Base-by-base conservation (phyloP, 192 early-diverging fungal species). In the Coemansia sp. region DNA sequence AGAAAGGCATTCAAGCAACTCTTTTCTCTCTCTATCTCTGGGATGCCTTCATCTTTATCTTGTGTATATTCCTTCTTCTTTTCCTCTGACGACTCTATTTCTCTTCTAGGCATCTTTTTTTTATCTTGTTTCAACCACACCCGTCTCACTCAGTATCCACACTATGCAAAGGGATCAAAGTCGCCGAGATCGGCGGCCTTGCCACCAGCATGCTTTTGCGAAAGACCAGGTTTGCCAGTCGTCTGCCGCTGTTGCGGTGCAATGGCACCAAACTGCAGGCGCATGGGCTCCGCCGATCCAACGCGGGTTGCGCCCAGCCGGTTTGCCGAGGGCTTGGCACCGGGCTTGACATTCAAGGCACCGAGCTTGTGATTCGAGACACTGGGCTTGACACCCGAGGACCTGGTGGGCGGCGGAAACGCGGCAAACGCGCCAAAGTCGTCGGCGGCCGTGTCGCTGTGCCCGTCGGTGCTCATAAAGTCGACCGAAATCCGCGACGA, bases 161-260 rank as follows among this genome's bases (percentile, higher is more conserved):
- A n/a, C n/a, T 64, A 70, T 14, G 71, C 71, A 46, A 64, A 75
- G 0, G 71, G 71, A 53, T 75, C 71, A 60, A 75, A 75, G 20
- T 75, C 71, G 26, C 53, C 71, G 8, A 75, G 47, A 31, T 75
- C 55, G 9, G 56, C 14, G 0, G 71, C 45, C 31, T 75, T 75
- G 5, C 71, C 71, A 8, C 71, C 71, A 14, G 43, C 48, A 19
- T 67, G 71, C 22, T 62, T 60, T 36, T 75, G 71, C 25, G 55
- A 36, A 8, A 22, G 17, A 11, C 42, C 22, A 42, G 22, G 40
- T 29, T 29, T 8, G 8, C 8, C 28, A 8, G 28, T 8, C 8
- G 28, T 28, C 17, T 39, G 36, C n/a, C 6, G 17, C 4, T 14
- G 20, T 31, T 19, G 27, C 8, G 28, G 46, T 19, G 26, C 14